Percentiles rank a stretch among this genome's conserved stretches.
phyloP scores from a whole-genome alignment of 106 monocot genomes.

The Acanthochlamys bracteata region DNA sequence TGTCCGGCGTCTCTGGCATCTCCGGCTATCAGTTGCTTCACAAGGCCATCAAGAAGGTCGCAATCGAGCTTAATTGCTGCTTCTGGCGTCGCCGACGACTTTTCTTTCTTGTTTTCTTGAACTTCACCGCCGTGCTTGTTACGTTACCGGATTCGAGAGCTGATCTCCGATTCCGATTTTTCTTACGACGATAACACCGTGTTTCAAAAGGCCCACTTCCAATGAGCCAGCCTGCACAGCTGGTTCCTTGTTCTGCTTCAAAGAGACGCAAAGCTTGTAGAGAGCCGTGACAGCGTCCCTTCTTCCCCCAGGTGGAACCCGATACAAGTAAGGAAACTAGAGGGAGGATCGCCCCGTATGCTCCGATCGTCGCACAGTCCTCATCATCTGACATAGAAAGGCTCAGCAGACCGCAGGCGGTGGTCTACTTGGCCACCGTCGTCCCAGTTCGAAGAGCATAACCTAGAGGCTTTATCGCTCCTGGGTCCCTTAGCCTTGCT shows the following conservation, averaged over 20 bases:
- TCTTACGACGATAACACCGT: too few relatives aligned
- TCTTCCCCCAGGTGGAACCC: constrained; percentile 52
- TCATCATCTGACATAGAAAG: constrained; percentile 59
- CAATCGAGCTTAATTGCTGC: too few relatives aligned
- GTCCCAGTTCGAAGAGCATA: constrained; percentile 55
- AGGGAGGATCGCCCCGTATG: constrained; percentile 61
- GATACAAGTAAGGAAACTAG: constrained; percentile 41
- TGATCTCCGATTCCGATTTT: too few relatives aligned
- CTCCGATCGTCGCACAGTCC: constrained; percentile 43
- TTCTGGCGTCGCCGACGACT: too few relatives aligned
- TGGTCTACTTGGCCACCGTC: constrained; percentile 53
- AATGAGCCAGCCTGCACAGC: constrained; percentile 48
- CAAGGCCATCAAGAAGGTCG: too few relatives aligned
- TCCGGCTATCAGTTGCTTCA: too few relatives aligned
- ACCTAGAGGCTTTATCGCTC: constrained; percentile 56
- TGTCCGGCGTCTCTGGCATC: too few relatives aligned
- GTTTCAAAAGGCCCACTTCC: constrained; percentile 6
- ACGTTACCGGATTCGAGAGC: too few relatives aligned
- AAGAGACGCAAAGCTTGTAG: constrained; percentile 36
- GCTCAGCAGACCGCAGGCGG: constrained; percentile 59
- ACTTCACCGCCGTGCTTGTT: too few relatives aligned
- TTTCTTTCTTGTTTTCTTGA: too few relatives aligned
- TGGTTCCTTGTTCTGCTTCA: constrained; percentile 51
- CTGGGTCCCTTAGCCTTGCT: constrained; percentile 32
- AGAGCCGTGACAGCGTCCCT: constrained; percentile 68